phyloP scores from a whole-genome alignment of 2,329 filamentous ascomycete genomes.

The Hortaea sp. region DNA sequence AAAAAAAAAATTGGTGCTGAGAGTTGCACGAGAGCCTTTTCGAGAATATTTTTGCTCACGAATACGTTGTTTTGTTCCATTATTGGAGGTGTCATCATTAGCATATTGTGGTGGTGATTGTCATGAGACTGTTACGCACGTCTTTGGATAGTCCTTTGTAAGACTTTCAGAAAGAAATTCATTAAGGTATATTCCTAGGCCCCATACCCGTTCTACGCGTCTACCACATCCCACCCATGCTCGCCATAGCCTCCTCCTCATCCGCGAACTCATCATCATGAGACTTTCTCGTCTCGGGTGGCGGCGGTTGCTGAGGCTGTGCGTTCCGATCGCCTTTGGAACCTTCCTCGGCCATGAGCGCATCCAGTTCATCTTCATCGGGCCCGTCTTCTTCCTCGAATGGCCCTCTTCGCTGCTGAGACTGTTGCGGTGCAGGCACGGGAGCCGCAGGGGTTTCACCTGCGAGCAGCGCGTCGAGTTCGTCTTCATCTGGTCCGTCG shows the following conservation, averaged over 20 bases:
- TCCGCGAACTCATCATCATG: constrained; percentile 39
- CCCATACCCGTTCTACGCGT: background rate
- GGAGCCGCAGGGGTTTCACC: background rate
- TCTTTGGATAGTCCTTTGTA: too few relatives aligned
- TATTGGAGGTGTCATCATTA: too few relatives aligned
- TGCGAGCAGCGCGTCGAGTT: constrained; percentile 1
- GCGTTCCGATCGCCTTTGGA: background rate
- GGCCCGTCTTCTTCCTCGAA: constrained; percentile 2
- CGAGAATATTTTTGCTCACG: too few relatives aligned
- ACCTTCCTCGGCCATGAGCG: constrained; percentile 1
- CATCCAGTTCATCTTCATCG: constrained; percentile 3
- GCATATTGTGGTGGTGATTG: too few relatives aligned
- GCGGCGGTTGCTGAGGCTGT: background rate
- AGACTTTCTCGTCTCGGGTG: background rate
- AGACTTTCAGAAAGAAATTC: too few relatives aligned
- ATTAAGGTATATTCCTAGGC: too few relatives aligned
- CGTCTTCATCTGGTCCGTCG: constrained; percentile 1
- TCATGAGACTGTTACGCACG: too few relatives aligned
- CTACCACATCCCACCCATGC: constrained; percentile 11
- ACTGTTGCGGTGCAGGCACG: background rate
- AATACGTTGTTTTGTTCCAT: too few relatives aligned
- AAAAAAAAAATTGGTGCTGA: too few relatives aligned
- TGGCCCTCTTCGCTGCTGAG: background rate
- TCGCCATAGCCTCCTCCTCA: constrained; percentile 58
- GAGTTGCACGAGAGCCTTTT: too few relatives aligned